These are phyloP conservation scores for Sugiyamaella americana DNA, from an alignment of 805 yeast genomes.

Conservation along the genomic window DNA sequence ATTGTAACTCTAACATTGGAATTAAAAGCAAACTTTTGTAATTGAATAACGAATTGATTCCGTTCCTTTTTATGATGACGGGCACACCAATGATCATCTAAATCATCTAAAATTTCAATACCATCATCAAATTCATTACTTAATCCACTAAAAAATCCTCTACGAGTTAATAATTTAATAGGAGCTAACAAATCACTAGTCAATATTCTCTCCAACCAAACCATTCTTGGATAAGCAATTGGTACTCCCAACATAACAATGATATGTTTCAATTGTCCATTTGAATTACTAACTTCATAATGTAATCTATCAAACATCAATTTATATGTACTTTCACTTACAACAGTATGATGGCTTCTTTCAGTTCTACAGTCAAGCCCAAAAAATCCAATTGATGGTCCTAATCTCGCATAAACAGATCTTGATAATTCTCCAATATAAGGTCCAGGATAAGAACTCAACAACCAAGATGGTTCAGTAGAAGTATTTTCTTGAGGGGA, in stretches of 20 bases:
- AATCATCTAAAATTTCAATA: constrained; percentile 84
- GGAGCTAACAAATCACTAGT: constrained; percentile 53
- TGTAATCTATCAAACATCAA: constrained; percentile 53
- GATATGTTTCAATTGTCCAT: constrained; percentile 63
- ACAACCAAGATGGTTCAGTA: constrained; percentile 56
- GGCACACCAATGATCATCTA: constrained; percentile 97
- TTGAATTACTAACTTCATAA: constrained; percentile 45
- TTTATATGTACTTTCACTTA: constrained; percentile 51
- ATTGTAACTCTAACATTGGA: constrained; percentile 72
- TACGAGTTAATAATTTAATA: constrained; percentile 43
- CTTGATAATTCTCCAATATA: constrained; percentile 62
- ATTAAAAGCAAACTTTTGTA: constrained; percentile 60
- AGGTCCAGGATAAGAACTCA: constrained; percentile 55
- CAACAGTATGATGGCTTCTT: constrained; percentile 56
- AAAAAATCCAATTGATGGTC: constrained; percentile 60
- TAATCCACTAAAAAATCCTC: constrained; percentile 56
- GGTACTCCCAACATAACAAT: constrained; percentile 89
- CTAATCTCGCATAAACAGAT: constrained; percentile 67
- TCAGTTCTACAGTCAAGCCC: constrained; percentile 95
- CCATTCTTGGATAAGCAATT: constrained; percentile 87
- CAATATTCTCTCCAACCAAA: constrained; percentile 78
- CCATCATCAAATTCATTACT: constrained; percentile 91
- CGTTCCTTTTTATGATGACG: constrained; percentile 80
- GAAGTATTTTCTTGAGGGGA: constrained; percentile 37
- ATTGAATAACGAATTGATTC: constrained; percentile 53